Conservation (phyloP, 305 asterid species). For the Fraxinus xanthoxyloides region DNA sequence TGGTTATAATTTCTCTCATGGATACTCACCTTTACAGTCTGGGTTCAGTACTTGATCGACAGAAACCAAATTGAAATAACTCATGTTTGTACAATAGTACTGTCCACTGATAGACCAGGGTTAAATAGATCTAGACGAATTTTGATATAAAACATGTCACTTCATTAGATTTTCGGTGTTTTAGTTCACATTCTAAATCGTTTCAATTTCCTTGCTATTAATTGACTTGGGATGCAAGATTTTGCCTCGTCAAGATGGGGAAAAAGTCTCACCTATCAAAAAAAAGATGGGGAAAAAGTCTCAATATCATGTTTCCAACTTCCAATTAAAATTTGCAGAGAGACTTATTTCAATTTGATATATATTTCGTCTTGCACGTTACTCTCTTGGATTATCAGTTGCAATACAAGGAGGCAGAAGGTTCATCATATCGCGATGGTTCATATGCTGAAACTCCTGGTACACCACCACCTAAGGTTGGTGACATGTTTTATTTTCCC, state of each 20-base stretch:
- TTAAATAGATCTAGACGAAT: background rate
- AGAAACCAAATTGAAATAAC: background rate
- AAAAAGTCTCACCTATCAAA: constrained; percentile 15
- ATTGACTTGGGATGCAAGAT: constrained; percentile 5
- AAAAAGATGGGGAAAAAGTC: constrained; percentile 12
- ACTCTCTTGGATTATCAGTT: constrained; percentile 40
- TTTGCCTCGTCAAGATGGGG: constrained; percentile 1
- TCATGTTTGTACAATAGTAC: background rate
- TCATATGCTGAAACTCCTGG: constrained; percentile 86
- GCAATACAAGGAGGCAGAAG: constrained; percentile 96
- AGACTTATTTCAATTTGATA: background rate
- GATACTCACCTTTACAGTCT: background rate
- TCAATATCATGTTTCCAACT: background rate
- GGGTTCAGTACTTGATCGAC: background rate
- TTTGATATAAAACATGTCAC: background rate
- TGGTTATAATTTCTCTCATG: background rate
- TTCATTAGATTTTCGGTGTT: background rate
- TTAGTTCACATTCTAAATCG: background rate
- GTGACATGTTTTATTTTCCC: constrained; percentile 7
- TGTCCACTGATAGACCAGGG: background rate
- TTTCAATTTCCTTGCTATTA: background rate
- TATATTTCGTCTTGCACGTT: constrained; percentile 14
- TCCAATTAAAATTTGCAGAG: background rate
- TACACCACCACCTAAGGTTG: constrained; percentile 92
- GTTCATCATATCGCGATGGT: constrained; percentile 82